phyloP scores from a whole-genome alignment of 2,329 filamentous ascomycete genomes.

The Penicillium sp. region DNA sequence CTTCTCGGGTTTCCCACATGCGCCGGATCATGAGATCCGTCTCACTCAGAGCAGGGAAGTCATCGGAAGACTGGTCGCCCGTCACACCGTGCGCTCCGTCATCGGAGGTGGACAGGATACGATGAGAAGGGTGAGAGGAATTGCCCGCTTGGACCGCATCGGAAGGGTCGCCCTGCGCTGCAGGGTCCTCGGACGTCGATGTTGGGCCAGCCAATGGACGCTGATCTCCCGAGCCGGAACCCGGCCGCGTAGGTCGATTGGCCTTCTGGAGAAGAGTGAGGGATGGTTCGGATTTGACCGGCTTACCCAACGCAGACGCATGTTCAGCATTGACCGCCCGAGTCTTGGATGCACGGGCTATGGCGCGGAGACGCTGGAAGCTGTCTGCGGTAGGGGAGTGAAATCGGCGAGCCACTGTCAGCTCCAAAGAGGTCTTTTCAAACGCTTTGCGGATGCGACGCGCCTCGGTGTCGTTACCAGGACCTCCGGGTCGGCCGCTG shows the following conservation, averaged over 20 bases:
- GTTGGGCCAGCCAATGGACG: constrained; percentile 21
- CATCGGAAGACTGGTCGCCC: constrained; percentile 19
- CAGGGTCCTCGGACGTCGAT: constrained; percentile 27
- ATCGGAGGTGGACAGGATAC: constrained; percentile 31
- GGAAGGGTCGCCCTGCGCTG: constrained; percentile 22
- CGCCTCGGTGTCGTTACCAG: constrained; percentile 31
- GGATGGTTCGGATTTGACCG: constrained; percentile 32
- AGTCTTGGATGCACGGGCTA: constrained; percentile 20
- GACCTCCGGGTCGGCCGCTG: constrained; percentile 20
- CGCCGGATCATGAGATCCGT: constrained; percentile 38
- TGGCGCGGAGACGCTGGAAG: constrained; percentile 32
- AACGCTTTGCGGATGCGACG: constrained; percentile 41
- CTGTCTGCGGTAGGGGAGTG: constrained; percentile 41
- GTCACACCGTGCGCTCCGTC: constrained; percentile 22
- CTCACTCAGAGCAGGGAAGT: constrained; percentile 25
- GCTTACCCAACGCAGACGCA: constrained; percentile 24
- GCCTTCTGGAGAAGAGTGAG: constrained; percentile 26
- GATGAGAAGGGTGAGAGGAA: constrained; percentile 30
- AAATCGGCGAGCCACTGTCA: constrained; percentile 42
- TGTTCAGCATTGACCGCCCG: constrained; percentile 8
- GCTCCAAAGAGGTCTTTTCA: constrained; percentile 39
- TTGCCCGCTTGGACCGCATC: constrained; percentile 18
- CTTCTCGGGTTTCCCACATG: constrained; percentile 41
- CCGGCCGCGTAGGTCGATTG: constrained; percentile 15
- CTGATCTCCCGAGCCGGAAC: constrained; percentile 19